A percentile compares a stretch with the other conserved stretches of the same genome.
Evolutionary conservation across 306 rosid genomes (phyloP).

Genomic region (Vigna nakashimae): DNA sequence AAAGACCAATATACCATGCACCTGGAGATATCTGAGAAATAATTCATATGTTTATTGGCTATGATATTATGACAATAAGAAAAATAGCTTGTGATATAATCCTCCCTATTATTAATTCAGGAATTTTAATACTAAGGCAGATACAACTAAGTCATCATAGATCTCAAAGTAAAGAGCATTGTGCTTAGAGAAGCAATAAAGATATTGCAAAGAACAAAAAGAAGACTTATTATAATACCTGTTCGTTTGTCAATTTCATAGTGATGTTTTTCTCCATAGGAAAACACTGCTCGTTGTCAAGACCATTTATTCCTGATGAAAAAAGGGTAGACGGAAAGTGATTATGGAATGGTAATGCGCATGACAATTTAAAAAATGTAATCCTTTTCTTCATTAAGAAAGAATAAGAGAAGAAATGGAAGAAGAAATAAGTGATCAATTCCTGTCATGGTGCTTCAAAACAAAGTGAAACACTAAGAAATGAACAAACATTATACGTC

Average conservation of each 20-base stretch:
- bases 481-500: constrained; percentile 22
- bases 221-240: constrained; percentile 58
- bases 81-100: constrained; percentile 37
- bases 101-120: constrained; percentile 7
- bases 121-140: constrained; percentile 11
- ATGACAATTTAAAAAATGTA: not conserved
- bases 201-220: constrained; percentile 6
- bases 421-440: constrained; percentile 28
- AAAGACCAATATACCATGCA: constrained; percentile 91
- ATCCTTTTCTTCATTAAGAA: not conserved
- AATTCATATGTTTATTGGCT: constrained; percentile 40
- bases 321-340: not conserved
- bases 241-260: constrained; percentile 75
- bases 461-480: constrained; percentile 32
- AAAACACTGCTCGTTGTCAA: constrained; percentile 84
- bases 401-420: constrained; percentile 19
- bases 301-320: constrained; percentile 63
- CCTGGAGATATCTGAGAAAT: constrained; percentile 91
- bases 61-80: not conserved
- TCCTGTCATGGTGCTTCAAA: constrained; percentile 18
- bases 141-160: constrained; percentile 11
- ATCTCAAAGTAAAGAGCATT: constrained; percentile 32
- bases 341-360: constrained; percentile 46
- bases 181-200: constrained; percentile 20
- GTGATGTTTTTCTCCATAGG: constrained; percentile 81